Percentiles rank a stretch among this genome's conserved stretches.
phyloP scores from a whole-genome alignment of 1,139 yeast species.

The Geotrichum candidum region DNA sequence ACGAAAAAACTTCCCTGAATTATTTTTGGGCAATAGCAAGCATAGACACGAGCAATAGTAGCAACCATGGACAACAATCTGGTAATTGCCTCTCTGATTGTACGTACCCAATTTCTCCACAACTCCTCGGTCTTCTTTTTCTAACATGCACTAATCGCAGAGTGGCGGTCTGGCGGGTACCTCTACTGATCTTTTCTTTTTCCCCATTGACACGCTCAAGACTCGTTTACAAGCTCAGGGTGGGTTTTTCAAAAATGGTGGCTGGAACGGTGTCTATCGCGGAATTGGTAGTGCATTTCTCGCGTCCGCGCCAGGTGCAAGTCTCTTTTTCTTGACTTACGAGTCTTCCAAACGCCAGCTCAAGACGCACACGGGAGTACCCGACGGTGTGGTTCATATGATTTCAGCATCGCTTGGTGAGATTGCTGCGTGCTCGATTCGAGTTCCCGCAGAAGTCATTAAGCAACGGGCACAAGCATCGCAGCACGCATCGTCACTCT shows the following conservation, averaged over 20 bases:
- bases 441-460: slow-evolving; percentile 96
- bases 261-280: slow-evolving; percentile 81
- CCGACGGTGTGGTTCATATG: slow-evolving; percentile 58
- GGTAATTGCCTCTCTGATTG: slow-evolving; percentile 32
- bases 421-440: slow-evolving; percentile 81
- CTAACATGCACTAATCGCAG: slow-evolving; percentile 29
- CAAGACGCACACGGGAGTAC: slow-evolving; percentile 32
- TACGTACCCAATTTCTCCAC: slow-evolving; percentile 21
- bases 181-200: slow-evolving; percentile 86
- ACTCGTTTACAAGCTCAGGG: slow-evolving; percentile 93
- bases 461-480: slow-evolving; percentile 89
- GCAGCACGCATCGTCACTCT: slow-evolving; percentile 54
- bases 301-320: slow-evolving; percentile 91
- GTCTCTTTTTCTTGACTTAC: slow-evolving; percentile 83
- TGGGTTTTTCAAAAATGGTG: slow-evolving; percentile 89
- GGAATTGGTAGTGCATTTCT: slow-evolving; percentile 92
- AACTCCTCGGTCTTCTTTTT: background rate
- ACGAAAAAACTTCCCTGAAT: background rate
- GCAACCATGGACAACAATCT: slow-evolving; percentile 24
- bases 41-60: background rate
- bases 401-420: slow-evolving; percentile 84
- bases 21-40: background rate
- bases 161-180: slow-evolving; percentile 97
- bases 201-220: slow-evolving; percentile 92
- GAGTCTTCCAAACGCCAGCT: slow-evolving; percentile 63